Evolutionary conservation across 306 rosid species (phyloP).

Genomic region (Clitoria ternatea): DNA sequence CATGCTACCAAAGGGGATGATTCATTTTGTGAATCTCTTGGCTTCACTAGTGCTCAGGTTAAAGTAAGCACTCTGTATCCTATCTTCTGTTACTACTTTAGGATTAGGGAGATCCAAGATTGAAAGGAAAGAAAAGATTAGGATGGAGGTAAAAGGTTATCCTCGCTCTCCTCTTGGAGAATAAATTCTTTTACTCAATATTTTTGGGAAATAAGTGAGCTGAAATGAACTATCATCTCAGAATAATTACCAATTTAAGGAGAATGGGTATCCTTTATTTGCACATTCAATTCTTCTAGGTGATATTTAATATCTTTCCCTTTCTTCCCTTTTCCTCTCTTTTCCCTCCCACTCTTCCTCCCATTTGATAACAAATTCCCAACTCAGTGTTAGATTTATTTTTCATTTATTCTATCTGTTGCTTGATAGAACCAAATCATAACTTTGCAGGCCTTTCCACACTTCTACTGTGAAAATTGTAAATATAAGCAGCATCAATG

Average conservation of each 20-base stretch:
- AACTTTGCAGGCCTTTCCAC: constrained; percentile 46
- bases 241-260: constrained; percentile 3
- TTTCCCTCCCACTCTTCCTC: background rate
- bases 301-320: constrained; percentile 1
- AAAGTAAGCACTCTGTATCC: constrained; percentile 29
- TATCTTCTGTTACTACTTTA: background rate
- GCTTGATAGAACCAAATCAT: constrained; percentile 11
- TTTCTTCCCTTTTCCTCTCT: background rate
- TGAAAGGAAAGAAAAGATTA: background rate
- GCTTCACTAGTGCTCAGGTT: constrained; percentile 37
- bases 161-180: background rate
- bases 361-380: constrained; percentile 2
- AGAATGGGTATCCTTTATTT: background rate
- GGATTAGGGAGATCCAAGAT: background rate
- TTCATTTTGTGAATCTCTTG: constrained; percentile 49
- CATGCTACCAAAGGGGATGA: constrained; percentile 46
- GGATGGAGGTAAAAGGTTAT: background rate
- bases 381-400: constrained; percentile 16
- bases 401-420: background rate
- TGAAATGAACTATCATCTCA: background rate
- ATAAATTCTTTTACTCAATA: background rate
- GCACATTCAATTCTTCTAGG: background rate
- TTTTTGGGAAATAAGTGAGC: background rate
- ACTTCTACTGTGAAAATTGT: constrained; percentile 58
- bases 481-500: constrained; percentile 60